Percentiles rank a stretch among this genome's conserved stretches.
These are phyloP conservation scores for Podila clonocystis DNA, from an alignment of 192 early-diverging fungal genomes.

Conservation along the genomic window DNA sequence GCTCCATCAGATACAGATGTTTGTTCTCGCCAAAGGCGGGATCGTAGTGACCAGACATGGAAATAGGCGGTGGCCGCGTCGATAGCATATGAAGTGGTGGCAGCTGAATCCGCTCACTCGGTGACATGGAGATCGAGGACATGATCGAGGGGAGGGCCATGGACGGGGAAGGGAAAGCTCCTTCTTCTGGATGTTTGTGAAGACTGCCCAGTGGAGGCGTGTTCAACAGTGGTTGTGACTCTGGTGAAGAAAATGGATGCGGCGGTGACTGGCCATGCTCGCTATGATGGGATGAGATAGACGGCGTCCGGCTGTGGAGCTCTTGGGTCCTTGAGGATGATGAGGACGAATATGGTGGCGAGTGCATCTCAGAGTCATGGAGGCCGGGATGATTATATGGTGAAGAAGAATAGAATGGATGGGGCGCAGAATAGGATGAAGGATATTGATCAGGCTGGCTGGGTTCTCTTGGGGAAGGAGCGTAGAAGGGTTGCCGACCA, in stretches of 20 bases:
- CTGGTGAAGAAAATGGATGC: conserved; percentile 24
- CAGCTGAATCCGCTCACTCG: conserved; percentile 28
- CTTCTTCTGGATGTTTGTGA: neutral
- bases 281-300: conserved; percentile 37
- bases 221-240: neutral
- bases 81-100: conserved; percentile 40
- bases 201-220: neutral
- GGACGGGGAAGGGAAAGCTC: neutral
- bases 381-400: neutral
- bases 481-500: conserved; percentile 1
- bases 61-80: neutral
- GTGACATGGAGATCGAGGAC: conserved; percentile 10
- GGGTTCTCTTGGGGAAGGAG: conserved; percentile 11
- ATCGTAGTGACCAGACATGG: neutral
- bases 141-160: conserved; percentile 16
- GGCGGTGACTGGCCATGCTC: conserved; percentile 38
- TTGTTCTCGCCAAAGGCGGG: too few relatives aligned
- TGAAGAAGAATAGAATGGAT: conserved; percentile 11
- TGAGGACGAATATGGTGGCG: neutral
- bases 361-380: conserved; percentile 2
- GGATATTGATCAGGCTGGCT: neutral
- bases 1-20: neutral
- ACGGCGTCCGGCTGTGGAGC: conserved; percentile 36
- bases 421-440: conserved; percentile 2
- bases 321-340: neutral